These are phyloP conservation scores for Wickerhamiella nectarea DNA, from an alignment of 805 yeast species.

Conservation along the genomic window DNA sequence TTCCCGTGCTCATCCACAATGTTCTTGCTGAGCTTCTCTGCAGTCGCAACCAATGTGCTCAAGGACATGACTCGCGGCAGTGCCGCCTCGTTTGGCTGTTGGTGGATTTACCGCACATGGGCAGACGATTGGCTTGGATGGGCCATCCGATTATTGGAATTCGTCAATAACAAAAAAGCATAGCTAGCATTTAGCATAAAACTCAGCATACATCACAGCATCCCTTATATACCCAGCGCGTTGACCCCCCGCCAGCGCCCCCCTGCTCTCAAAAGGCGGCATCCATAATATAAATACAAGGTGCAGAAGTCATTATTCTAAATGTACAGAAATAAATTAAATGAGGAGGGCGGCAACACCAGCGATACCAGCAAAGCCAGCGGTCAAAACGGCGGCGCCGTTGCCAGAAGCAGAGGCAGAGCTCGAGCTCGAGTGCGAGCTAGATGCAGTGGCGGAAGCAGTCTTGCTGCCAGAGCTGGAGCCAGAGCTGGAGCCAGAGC, in stretches of 20 bases:
- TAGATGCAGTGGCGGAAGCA: constrained; percentile 4
- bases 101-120: constrained; percentile 73
- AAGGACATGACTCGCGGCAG: constrained; percentile 34
- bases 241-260: too few species aligned
- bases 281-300: neutral
- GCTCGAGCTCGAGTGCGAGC: neutral
- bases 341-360: constrained; percentile 6
- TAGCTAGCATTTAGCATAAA: neutral
- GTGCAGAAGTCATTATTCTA: constrained; percentile 8
- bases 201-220: neutral
- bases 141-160: constrained; percentile 39
- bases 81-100: constrained; percentile 48
- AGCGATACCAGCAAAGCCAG: constrained; percentile 9
- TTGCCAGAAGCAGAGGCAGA: constrained; percentile 10
- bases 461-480: neutral
- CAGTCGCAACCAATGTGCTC: constrained; percentile 12
- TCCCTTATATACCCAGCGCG: too few species aligned
- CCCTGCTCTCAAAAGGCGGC: too few species aligned
- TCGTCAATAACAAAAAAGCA: constrained; percentile 13
- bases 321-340: constrained; percentile 5
- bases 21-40: constrained; percentile 35
- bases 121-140: constrained; percentile 57
- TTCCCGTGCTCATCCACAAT: constrained; percentile 42
- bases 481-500: constrained; percentile 5
- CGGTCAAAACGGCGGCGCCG: constrained; percentile 1